Conservation (phyloP, 2,329 filamentous ascomycete genomes). For the Exophiala aquamarina region DNA sequence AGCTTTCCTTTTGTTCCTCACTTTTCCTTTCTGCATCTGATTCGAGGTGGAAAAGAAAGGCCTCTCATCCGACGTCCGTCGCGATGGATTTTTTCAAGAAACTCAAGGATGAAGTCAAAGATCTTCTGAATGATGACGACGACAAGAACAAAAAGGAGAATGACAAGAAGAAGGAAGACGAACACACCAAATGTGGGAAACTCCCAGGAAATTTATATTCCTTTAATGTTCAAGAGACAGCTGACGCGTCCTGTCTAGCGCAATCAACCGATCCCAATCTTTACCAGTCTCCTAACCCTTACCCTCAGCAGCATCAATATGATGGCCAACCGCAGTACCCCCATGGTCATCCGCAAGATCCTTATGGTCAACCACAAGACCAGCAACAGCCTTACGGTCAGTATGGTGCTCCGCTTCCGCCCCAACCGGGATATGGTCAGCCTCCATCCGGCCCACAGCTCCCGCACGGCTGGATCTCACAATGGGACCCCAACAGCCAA, state of each 20-base stretch:
- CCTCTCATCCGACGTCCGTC: background rate
- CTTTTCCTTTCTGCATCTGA: too few species aligned
- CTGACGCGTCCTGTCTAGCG: slow-evolving; percentile 5
- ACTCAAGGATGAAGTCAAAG: slow-evolving; percentile 23
- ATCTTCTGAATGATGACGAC: slow-evolving; percentile 23
- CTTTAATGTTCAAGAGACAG: background rate
- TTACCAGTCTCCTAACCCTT: slow-evolving; percentile 1
- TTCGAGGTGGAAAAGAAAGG: too few species aligned
- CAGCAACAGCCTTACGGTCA: slow-evolving; percentile 1
- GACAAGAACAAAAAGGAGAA: slow-evolving; percentile 22
- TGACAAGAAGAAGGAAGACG: slow-evolving; percentile 14
- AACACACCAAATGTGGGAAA: background rate
- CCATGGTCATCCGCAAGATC: background rate
- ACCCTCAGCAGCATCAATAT: slow-evolving; percentile 2
- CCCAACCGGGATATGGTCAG: slow-evolving; percentile 5
- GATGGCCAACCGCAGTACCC: background rate
- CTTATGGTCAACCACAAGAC: slow-evolving; percentile 2
- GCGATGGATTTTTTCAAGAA: slow-evolving; percentile 22
- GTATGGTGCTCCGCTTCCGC: slow-evolving; percentile 1
- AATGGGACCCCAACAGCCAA: slow-evolving; percentile 48
- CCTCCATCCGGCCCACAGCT: slow-evolving; percentile 31
- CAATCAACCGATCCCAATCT: background rate
- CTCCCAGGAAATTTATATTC: too few species aligned
- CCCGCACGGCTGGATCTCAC: slow-evolving; percentile 46
- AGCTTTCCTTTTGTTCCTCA: too few species aligned